Percentiles rank a stretch among this genome's conserved stretches.
These are phyloP conservation scores for Staphylotrichum tortipilum DNA, from an alignment of 495 filamentous ascomycete genomes.

Conservation along the genomic window DNA sequence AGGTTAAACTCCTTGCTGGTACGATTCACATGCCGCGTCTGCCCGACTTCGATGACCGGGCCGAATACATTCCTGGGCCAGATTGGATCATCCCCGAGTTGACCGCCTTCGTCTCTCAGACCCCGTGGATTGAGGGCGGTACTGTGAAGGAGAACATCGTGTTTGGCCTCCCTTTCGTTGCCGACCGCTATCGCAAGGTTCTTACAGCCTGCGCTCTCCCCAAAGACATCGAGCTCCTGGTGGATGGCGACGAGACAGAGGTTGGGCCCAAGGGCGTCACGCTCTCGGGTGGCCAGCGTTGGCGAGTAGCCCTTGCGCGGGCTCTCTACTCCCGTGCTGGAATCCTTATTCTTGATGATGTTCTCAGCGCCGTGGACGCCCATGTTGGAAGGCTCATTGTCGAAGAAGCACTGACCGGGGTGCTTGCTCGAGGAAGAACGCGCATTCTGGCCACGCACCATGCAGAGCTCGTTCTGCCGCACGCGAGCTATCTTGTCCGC, in stretches of 20 bases:
- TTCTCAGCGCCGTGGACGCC: constrained; percentile 54
- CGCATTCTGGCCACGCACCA: constrained; percentile 49
- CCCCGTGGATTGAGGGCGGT: constrained; percentile 48
- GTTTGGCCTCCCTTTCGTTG: constrained; percentile 43
- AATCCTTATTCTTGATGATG: constrained; percentile 61
- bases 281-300: constrained; percentile 63
- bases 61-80: constrained; percentile 22
- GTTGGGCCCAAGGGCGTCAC: constrained; percentile 63
- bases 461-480: constrained; percentile 45
- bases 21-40: constrained; percentile 34
- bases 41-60: constrained; percentile 22
- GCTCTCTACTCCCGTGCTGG: constrained; percentile 61
- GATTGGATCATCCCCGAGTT: constrained; percentile 54
- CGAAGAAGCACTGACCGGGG: constrained; percentile 41
- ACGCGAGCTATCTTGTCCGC: constrained; percentile 53
- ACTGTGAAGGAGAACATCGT: constrained; percentile 50
- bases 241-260: constrained; percentile 59
- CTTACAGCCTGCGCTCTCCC: constrained; percentile 55
- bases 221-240: constrained; percentile 54
- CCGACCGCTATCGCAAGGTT: constrained; percentile 44
- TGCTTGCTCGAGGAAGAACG: constrained; percentile 38
- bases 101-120: constrained; percentile 55
- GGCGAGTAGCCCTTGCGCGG: constrained; percentile 58
- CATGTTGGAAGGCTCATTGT: constrained; percentile 42
- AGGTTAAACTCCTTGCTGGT: constrained; percentile 42